phyloP scores from a whole-genome alignment of 352 stramenopile genomes.

The Pythium folliculosum region DNA sequence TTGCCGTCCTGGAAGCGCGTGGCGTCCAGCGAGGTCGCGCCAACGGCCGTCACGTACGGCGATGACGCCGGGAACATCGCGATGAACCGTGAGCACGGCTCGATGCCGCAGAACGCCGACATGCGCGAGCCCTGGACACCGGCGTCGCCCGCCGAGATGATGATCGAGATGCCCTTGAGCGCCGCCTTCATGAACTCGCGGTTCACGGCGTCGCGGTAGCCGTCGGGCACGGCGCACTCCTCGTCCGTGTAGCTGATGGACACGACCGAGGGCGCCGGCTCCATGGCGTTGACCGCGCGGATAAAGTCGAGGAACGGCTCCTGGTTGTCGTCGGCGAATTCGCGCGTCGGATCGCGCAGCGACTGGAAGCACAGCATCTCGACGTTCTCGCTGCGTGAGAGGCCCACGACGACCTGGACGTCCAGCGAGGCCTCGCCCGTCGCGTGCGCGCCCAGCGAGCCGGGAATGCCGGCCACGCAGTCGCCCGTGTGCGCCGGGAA shows the following conservation, averaged over 20 bases:
- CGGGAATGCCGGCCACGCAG: constrained; percentile 32
- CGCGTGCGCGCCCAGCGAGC: constrained; percentile 1
- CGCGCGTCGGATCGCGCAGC: constrained; percentile 44
- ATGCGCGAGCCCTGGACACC: constrained; percentile 60
- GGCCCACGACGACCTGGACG: constrained; percentile 51
- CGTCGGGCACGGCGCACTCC: constrained; percentile 59
- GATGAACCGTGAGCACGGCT: constrained; percentile 50
- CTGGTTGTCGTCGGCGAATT: constrained; percentile 69
- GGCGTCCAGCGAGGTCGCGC: constrained; percentile 49
- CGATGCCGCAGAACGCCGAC: constrained; percentile 44
- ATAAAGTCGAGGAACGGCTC: constrained; percentile 79
- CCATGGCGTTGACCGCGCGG: constrained; percentile 69
- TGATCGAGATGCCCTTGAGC: constrained; percentile 58
- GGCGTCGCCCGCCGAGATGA: constrained; percentile 69
- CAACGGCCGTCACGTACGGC: constrained; percentile 70
- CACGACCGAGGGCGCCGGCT: constrained; percentile 58
- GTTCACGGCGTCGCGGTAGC: constrained; percentile 65
- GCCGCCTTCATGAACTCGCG: constrained; percentile 77
- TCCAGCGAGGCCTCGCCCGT: constrained; percentile 78
- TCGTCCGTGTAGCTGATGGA: constrained; percentile 87
- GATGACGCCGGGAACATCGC: constrained; percentile 74
- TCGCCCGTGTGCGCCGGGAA: constrained; percentile 37
- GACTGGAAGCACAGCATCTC: constrained; percentile 69
- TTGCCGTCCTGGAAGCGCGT: constrained; percentile 28
- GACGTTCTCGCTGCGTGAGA: constrained; percentile 49